Conservation (phyloP, 768 basidiomycete species). For the Lactarius sanguifluus region DNA sequence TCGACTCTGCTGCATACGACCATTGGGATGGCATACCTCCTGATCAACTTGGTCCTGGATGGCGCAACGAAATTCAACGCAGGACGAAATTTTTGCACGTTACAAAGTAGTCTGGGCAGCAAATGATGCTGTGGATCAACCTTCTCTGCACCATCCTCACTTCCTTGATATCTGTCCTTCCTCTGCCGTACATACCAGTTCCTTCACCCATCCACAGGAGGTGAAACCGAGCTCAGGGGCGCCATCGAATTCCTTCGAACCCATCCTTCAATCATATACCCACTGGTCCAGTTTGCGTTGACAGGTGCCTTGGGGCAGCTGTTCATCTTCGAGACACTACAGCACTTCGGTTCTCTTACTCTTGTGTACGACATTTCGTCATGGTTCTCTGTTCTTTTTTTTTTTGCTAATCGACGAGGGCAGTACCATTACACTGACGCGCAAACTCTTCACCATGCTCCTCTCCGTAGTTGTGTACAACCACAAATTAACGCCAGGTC, state of each 20-base stretch:
- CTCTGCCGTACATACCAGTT: constrained; percentile 79
- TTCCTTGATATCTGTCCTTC: constrained; percentile 65
- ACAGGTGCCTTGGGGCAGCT: constrained; percentile 94
- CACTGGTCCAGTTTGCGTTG: constrained; percentile 81
- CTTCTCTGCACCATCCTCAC: constrained; percentile 78
- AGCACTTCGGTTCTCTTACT: constrained; percentile 88
- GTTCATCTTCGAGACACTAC: constrained; percentile 96
- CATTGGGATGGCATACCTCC: constrained; percentile 72
- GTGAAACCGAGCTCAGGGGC: constrained; percentile 59
- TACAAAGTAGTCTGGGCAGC: constrained; percentile 82
- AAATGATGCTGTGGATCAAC: constrained; percentile 99
- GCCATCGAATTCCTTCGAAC: constrained; percentile 71
- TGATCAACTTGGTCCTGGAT: constrained; percentile 88
- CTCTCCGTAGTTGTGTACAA: constrained; percentile 91
- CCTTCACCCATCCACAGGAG: constrained; percentile 65
- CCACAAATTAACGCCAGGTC: constrained; percentile 78
- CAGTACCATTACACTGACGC: constrained; percentile 92
- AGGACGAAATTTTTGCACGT: constrained; percentile 90
- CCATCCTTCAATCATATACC: constrained; percentile 73
- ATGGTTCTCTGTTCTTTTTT: neutral
- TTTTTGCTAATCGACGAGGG: constrained; percentile 20
- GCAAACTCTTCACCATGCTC: constrained; percentile 98
- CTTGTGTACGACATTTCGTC: constrained; percentile 61
- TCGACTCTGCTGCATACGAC: constrained; percentile 53
- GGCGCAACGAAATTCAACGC: constrained; percentile 95